phyloP scores from a whole-genome alignment of 306 rosid genomes.

The Trifolium repens region DNA sequence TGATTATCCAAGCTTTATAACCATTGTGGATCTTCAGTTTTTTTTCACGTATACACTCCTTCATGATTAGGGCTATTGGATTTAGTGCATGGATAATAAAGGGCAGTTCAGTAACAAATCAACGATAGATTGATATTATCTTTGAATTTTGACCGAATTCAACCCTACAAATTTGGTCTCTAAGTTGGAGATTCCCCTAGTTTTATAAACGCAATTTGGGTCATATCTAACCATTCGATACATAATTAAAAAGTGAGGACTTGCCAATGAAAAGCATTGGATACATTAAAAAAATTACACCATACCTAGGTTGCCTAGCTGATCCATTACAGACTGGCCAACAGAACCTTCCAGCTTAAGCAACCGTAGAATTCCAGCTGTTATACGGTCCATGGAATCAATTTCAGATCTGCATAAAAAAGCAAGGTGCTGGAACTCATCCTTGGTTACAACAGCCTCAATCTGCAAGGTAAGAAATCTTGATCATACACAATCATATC shows the following conservation, averaged over 20 bases:
- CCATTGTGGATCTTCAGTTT: background rate
- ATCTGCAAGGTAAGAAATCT: slow-evolving; percentile 56
- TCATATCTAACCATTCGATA: background rate
- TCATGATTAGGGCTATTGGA: background rate
- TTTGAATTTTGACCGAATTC: background rate
- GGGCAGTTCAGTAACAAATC: background rate
- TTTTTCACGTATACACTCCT: background rate
- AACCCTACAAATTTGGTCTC: background rate
- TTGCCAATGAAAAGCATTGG: background rate
- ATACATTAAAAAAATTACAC: slow-evolving; percentile 19
- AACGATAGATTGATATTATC: background rate
- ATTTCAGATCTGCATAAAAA: slow-evolving; percentile 87
- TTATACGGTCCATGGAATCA: slow-evolving; percentile 88
- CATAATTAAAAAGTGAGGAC: background rate
- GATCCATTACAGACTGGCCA: slow-evolving; percentile 81
- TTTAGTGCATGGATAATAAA: background rate
- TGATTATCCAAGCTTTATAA: background rate
- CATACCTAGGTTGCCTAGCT: slow-evolving; percentile 85
- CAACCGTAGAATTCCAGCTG: slow-evolving; percentile 76
- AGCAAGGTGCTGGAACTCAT: slow-evolving; percentile 80
- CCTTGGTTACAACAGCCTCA: slow-evolving; percentile 81
- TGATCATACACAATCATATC: slow-evolving; percentile 38
- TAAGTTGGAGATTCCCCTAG: background rate
- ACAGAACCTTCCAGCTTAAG: slow-evolving; percentile 88
- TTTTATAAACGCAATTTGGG: background rate